Evolutionary conservation across 2,329 filamentous ascomycete genomes (phyloP), one percentile per base, ranked within the genome.

Genomic region (Aspergillus quadrilineatus): DNA sequence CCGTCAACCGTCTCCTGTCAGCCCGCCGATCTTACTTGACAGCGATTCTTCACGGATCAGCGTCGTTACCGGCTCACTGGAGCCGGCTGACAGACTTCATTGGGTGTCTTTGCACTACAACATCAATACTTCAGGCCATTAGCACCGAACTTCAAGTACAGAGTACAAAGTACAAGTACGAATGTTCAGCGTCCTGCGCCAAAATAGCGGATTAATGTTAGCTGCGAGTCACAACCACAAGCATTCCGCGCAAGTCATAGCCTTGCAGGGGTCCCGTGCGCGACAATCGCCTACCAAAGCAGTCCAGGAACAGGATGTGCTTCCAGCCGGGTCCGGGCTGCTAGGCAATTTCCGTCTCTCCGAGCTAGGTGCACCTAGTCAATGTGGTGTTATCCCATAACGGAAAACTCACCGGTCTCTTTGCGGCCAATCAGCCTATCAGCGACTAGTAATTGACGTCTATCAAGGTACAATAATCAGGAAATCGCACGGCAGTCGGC

Each of bases 1-100:
- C 17, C 10, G 29, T 22, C 9, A 45, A 29, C 22, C 10, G 22
- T 30, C 42, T 42, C 17, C 28, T 28, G 15, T 42, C 2, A 32
- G 49, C 3, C 28, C 29, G 49, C 45, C 39, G 50, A 46, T 42
- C 37, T 32, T 48, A 36, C 6, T 28, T 53, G 36, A 48, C 14
- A 39, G 12, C 10, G 34, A 49, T 34, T 48, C 45, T 43, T 44
- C 26, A 44, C 15, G 17, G 37, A 55, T 53, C 42, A 44, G 3
- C 50, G 22, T 41, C 30, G 28, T 32, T 46, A 53, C 50, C 43
- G 30, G 14, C 14, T 29, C 14, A 37, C 43, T 41, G 43, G 43
- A 39, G 34, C 28, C 43, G 10, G 26, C 52, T 34, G 17, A 39
- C 52, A 36, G 49, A 39, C 37, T 36, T 37, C 39, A 55, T 49